A percentile compares a stretch with the other conserved stretches of the same genome.
Conservation (phyloP, 805 yeast species). For the Cyberlindnera amylophila region DNA sequence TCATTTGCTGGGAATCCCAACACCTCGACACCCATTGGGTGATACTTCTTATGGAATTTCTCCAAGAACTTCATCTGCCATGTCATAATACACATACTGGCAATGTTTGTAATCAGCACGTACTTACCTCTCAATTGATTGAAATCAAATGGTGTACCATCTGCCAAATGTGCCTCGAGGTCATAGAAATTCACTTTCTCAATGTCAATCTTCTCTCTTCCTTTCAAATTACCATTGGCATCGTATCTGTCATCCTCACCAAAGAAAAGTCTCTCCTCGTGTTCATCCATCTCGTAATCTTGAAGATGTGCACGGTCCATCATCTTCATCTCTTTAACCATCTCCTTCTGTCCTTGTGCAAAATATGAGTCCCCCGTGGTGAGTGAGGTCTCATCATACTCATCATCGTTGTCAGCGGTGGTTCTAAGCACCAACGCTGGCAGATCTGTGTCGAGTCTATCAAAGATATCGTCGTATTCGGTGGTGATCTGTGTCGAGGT, state of each 20-base stretch:
- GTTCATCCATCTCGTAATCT: not conserved
- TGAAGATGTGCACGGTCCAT: not conserved
- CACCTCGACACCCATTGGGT: constrained; percentile 57
- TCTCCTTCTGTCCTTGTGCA: not conserved
- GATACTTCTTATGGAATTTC: constrained; percentile 59
- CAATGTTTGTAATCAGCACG: constrained; percentile 81
- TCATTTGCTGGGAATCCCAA: constrained; percentile 92
- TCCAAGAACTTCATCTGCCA: constrained; percentile 77
- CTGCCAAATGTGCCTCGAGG: constrained; percentile 54
- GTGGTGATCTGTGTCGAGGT: not conserved
- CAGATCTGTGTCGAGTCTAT: not conserved
- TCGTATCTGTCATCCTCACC: no score
- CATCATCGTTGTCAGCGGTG: not conserved
- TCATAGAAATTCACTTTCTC: constrained; percentile 48
- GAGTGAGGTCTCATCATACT: not conserved
- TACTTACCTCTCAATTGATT: constrained; percentile 68
- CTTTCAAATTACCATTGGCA: not conserved
- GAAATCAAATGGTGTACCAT: constrained; percentile 57
- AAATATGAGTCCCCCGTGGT: not conserved
- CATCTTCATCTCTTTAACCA: not conserved
- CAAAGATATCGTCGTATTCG: constrained; percentile 1
- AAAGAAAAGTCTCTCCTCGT: no score
- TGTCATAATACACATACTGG: constrained; percentile 78
- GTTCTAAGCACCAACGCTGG: not conserved
- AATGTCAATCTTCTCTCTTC: not conserved